Evolutionary conservation across 2,329 filamentous ascomycete species (phyloP).

Genomic region (Lachnellula cervina): DNA sequence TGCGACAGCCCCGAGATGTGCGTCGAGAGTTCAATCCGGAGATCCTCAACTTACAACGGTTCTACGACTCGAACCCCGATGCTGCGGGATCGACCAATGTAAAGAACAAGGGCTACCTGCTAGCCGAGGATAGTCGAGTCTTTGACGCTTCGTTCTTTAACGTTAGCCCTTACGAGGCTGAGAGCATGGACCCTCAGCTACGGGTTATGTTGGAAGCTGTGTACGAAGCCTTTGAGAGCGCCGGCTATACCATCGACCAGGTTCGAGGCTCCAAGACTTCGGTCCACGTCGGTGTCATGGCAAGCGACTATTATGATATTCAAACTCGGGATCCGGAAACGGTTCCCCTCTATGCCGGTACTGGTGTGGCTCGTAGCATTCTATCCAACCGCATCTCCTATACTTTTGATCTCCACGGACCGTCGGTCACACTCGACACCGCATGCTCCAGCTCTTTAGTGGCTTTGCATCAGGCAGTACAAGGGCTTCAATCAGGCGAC

Average conservation of each 20-base stretch:
- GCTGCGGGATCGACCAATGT: slow-evolving; percentile 1
- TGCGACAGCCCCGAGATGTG: slow-evolving; percentile 41
- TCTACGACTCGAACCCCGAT: slow-evolving; percentile 42
- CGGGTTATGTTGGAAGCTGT: slow-evolving; percentile 23
- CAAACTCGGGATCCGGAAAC: slow-evolving; percentile 33
- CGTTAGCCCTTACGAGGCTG: slow-evolving; percentile 24
- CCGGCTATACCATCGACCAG: slow-evolving; percentile 16
- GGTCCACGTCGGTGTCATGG: slow-evolving; percentile 33
- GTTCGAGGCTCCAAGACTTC: slow-evolving; percentile 17
- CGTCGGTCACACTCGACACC: slow-evolving; percentile 37
- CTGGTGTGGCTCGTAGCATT: slow-evolving; percentile 31
- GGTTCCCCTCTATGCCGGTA: slow-evolving; percentile 28
- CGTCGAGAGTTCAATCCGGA: slow-evolving; percentile 35
- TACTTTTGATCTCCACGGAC: slow-evolving; percentile 36
- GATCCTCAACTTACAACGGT: slow-evolving; percentile 45
- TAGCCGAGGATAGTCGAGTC: not conserved
- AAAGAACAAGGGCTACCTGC: not conserved
- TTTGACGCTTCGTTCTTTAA: slow-evolving; percentile 36
- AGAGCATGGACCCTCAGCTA: slow-evolving; percentile 22
- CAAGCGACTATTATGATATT: slow-evolving; percentile 20
- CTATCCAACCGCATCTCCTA: slow-evolving; percentile 39
- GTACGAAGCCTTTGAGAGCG: slow-evolving; percentile 26
- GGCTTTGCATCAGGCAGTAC: slow-evolving; percentile 30
- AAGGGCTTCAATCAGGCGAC: slow-evolving; percentile 13
- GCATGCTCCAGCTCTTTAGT: slow-evolving; percentile 36